These are phyloP conservation scores for Salix exigua DNA, from an alignment of 345 rosid species.

Conservation along the genomic window DNA sequence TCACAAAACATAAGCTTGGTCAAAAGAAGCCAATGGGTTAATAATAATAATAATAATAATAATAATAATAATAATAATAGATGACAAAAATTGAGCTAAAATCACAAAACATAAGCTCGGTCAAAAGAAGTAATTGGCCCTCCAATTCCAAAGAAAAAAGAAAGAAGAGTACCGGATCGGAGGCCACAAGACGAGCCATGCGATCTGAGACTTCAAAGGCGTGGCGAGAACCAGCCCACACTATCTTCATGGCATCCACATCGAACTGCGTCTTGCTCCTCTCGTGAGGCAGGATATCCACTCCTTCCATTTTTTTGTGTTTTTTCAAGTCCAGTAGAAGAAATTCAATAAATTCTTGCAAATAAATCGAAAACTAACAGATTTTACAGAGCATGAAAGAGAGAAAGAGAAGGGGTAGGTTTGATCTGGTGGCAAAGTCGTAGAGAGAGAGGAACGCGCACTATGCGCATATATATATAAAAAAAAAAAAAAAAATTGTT, in stretches of 20 bases:
- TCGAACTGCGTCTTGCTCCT: slow-evolving; percentile 75
- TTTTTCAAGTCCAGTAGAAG: too few relatives aligned
- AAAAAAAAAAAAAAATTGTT: too few relatives aligned
- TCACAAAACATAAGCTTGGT: not conserved
- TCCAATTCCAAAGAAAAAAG: too few relatives aligned
- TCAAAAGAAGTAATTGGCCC: not conserved
- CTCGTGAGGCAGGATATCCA: slow-evolving; percentile 68
- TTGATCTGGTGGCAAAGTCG: too few relatives aligned
- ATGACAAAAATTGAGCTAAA: not conserved
- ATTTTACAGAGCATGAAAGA: too few relatives aligned
- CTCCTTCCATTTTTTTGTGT: slow-evolving; percentile 35
- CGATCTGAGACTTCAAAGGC: slow-evolving; percentile 79
- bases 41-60: not conserved
- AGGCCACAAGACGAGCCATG: slow-evolving; percentile 79
- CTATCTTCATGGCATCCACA: slow-evolving; percentile 87
- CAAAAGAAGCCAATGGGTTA: not conserved
- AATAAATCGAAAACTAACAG: too few relatives aligned
- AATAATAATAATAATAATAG: not conserved
- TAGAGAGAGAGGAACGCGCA: too few relatives aligned
- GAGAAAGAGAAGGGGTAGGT: too few relatives aligned
- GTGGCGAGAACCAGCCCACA: slow-evolving; percentile 91
- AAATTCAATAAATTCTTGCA: too few relatives aligned
- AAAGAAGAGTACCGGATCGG: slow-evolving; percentile 65
- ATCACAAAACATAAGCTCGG: not conserved
- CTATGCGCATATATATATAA: too few relatives aligned